Evolutionary conservation across 495 filamentous ascomycete genomes (phyloP).

Genomic region (Parmelia sp.): DNA sequence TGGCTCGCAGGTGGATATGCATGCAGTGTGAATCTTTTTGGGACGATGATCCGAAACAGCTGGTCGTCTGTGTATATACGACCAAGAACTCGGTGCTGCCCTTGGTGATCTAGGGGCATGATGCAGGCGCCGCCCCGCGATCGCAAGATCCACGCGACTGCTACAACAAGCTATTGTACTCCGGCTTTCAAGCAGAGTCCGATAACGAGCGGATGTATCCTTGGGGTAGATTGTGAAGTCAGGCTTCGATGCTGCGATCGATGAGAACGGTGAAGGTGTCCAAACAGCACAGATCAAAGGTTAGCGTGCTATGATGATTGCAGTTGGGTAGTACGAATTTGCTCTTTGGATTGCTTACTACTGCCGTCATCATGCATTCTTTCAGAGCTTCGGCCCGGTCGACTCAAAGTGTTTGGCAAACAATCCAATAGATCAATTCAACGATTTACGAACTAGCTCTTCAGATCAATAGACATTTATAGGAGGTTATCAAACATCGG

Average conservation of each 20-base stretch:
- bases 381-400: background rate
- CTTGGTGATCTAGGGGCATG: background rate
- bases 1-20: background rate
- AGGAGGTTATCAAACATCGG: background rate
- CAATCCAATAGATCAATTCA: background rate
- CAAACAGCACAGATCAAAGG: background rate
- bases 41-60: conserved; percentile 10
- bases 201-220: background rate
- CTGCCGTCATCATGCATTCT: background rate
- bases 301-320: background rate
- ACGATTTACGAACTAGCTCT: background rate
- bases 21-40: background rate
- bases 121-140: background rate
- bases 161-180: background rate
- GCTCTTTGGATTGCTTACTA: background rate
- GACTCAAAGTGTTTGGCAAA: background rate
- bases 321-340: background rate
- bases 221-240: background rate
- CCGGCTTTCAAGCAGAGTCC: background rate
- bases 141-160: background rate
- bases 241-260: background rate
- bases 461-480: background rate
- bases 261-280: background rate
- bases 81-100: background rate
- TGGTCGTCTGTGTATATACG: background rate